phyloP scores from a whole-genome alignment of 768 basidiomycete genomes.

The Rhodocollybia butyracea region DNA sequence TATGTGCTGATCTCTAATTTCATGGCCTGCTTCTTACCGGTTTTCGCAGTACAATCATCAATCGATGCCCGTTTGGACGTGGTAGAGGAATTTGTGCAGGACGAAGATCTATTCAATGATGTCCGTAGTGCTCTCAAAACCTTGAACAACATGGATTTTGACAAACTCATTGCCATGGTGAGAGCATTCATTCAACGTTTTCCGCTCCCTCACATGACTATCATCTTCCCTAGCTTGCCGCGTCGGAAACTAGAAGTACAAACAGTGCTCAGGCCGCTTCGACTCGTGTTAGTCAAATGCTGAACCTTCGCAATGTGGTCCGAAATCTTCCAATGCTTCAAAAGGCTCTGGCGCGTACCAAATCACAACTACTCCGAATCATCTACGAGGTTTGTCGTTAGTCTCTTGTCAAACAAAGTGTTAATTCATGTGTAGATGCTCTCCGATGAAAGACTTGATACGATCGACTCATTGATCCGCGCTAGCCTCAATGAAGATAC shows the following conservation, averaged over 20 bases:
- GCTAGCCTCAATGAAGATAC: constrained; percentile 73
- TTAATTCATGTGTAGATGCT: constrained; percentile 50
- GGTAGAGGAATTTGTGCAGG: constrained; percentile 80
- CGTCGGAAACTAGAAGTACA: constrained; percentile 54
- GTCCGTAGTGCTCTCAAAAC: constrained; percentile 66
- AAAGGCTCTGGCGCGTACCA: constrained; percentile 55
- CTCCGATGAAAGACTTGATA: constrained; percentile 64
- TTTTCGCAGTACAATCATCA: constrained; percentile 44
- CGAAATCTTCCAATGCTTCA: constrained; percentile 61
- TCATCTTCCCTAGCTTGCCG: constrained; percentile 52
- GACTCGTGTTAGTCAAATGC: constrained; percentile 71
- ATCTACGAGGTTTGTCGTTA: constrained; percentile 50
- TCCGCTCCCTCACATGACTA: background rate
- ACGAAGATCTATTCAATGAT: constrained; percentile 70
- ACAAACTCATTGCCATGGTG: constrained; percentile 78
- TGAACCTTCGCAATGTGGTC: constrained; percentile 73
- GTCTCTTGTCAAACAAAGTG: background rate
- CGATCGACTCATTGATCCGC: constrained; percentile 58
- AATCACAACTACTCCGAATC: constrained; percentile 58
- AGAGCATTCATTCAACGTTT: constrained; percentile 9
- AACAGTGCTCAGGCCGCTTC: constrained; percentile 65
- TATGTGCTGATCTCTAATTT: constrained; percentile 16
- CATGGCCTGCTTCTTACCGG: background rate
- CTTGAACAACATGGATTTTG: constrained; percentile 81
- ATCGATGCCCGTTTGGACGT: constrained; percentile 84